phyloP scores from a whole-genome alignment of 768 basidiomycete species.

The Exsudoporus frostii region DNA sequence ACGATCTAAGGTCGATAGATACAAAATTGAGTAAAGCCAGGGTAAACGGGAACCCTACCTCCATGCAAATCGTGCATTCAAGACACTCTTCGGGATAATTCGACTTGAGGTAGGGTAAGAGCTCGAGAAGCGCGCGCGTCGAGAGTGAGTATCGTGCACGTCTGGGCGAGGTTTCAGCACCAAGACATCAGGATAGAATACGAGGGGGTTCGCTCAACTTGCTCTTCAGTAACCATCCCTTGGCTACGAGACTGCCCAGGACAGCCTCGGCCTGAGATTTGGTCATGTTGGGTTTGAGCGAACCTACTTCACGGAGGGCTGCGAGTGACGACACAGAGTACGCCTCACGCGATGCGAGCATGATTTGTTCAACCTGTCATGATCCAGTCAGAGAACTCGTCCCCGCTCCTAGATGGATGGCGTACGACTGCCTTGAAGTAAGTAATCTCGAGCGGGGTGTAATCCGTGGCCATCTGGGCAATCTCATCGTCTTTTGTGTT shows the following conservation, averaged over 20 bases:
- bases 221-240: slow-evolving; percentile 76
- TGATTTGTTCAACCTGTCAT: slow-evolving; percentile 78
- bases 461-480: slow-evolving; percentile 83
- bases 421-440: slow-evolving; percentile 83
- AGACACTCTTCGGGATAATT: slow-evolving; percentile 68
- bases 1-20: slow-evolving; percentile 45
- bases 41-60: slow-evolving; percentile 40
- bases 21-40: background rate
- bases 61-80: slow-evolving; percentile 73
- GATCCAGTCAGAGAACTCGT: background rate
- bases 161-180: slow-evolving; percentile 32
- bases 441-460: slow-evolving; percentile 70
- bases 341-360: slow-evolving; percentile 70
- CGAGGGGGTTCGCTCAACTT: slow-evolving; percentile 44
- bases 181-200: background rate
- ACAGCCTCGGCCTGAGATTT: slow-evolving; percentile 73
- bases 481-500: slow-evolving; percentile 79
- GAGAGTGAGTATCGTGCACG: slow-evolving; percentile 74
- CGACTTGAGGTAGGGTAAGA: slow-evolving; percentile 67
- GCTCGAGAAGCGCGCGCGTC: slow-evolving; percentile 69
- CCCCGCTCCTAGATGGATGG: background rate
- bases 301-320: slow-evolving; percentile 66
- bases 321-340: slow-evolving; percentile 77
- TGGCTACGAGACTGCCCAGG: slow-evolving; percentile 78
- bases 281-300: slow-evolving; percentile 61